Percentiles rank a stretch among this genome's conserved stretches.
phyloP scores from a whole-genome alignment of 768 basidiomycete genomes.

The Boletellus ananas region DNA sequence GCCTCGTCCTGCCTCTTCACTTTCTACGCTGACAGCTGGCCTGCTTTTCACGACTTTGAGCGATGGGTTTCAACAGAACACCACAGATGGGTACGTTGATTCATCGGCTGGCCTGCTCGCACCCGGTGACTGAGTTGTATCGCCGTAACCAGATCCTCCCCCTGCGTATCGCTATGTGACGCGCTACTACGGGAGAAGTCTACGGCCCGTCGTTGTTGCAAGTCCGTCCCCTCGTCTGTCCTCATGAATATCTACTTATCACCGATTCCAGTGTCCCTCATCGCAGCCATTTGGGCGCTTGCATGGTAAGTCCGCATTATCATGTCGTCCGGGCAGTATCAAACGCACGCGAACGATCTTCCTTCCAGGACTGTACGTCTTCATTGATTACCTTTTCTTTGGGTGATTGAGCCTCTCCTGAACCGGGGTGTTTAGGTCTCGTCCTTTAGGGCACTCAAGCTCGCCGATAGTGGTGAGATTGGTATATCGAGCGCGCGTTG shows the following conservation, averaged over 20 bases:
- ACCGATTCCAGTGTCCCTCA: slow-evolving; percentile 31
- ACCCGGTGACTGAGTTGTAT: neutral
- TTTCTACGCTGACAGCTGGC: slow-evolving; percentile 1
- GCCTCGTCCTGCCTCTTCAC: neutral
- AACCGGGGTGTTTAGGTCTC: slow-evolving; percentile 44
- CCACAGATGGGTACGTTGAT: slow-evolving; percentile 14
- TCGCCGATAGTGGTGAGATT: slow-evolving; percentile 47
- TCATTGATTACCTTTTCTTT: neutral
- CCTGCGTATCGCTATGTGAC: slow-evolving; percentile 60
- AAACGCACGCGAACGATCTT: too few species aligned
- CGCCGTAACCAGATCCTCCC: slow-evolving; percentile 33
- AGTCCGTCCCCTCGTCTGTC: slow-evolving; percentile 32
- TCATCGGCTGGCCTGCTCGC: neutral
- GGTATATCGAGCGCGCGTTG: neutral
- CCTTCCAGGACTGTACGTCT: slow-evolving; percentile 22
- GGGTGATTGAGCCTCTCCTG: neutral
- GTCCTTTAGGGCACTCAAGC: slow-evolving; percentile 52
- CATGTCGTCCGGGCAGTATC: neutral
- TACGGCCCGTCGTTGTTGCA: slow-evolving; percentile 57
- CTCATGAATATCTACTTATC: neutral
- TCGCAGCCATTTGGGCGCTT: slow-evolving; percentile 58
- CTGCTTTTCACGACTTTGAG: neutral
- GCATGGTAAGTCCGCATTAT: slow-evolving; percentile 47
- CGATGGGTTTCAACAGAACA: slow-evolving; percentile 14
- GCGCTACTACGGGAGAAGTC: slow-evolving; percentile 50